Base-by-base conservation (phyloP, 805 yeast genomes). In the Wickerhamiella dianesei region DNA sequence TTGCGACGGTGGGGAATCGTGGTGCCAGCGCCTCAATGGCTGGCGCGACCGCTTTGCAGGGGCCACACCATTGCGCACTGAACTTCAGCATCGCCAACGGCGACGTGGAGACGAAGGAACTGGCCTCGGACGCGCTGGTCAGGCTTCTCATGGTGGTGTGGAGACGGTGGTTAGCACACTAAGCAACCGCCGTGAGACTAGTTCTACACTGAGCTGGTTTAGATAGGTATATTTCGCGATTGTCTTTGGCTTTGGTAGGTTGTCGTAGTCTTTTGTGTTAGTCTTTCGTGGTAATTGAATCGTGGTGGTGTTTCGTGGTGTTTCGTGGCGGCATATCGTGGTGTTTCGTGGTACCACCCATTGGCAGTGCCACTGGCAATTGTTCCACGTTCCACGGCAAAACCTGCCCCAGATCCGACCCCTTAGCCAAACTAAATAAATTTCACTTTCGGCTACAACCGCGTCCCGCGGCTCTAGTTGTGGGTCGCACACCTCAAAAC, bases 1-100 rank as follows among this genome's bases (percentile, higher is more conserved):
- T 85, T 55, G 71, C 74, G 53, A 82, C 85, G 41, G 59, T 60
- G 37, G 59, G 52, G 58, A 50, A 59, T 62, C 76, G 74, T 42
- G 67, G 65, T 40, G 87, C 71, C 61, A 88, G 80, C 66, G 82
- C 81, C 64, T 88, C 95, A 56, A 89, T 71, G 69, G 82, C 69
- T 58, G 98, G 98, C 47, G 96, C 88, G 68, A 92, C 82, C 79
- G 84, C 84, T 73, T 86, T 85, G 73, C 98, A 92, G 48, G 98
- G 97, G 56, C 95, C 95, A 68, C 96, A 88, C 95, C 96, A 88
- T 47, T 82, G 76, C 57, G 96, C 96, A 59, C 78, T 84, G 71
- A 88, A 88, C 70, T 88, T 96, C 21, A 57, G 45, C 57, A 87
- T 82, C 54, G 87, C 53, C 40, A 19, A 37, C 12, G 50, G 44